Evolutionary conservation across 1,284 basidiomycete genomes (phyloP), one percentile per base, ranked within the genome.

Genomic region (Ganoderma meredithae): DNA sequence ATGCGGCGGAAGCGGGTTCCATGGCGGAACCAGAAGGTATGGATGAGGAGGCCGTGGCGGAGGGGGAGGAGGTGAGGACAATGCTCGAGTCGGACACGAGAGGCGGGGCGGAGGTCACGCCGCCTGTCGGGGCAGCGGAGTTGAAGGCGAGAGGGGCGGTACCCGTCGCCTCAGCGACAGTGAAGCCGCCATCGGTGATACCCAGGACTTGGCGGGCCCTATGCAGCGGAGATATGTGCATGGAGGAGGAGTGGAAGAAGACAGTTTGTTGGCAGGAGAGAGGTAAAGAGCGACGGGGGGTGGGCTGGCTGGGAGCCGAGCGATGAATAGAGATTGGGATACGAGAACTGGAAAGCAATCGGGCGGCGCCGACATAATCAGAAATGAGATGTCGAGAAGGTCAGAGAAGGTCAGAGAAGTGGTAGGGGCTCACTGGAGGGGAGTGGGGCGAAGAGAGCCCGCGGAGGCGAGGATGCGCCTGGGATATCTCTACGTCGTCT

Each of bases 241-340:
- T 78, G 69, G 47, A 60, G 61, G 43, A 62, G 69, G 68, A 64
- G 60, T 60, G 68, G 63, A 64, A 61, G 66, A 62, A 60, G 72
- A 71, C 68, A 63, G 70, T 60, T 64, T 65, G 69, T 40, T n/a
- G 41, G 39, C 36, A 25, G 39, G 40, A 22, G 43, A 44, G 64
- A 64, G 66, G 71, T 72, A 79, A 79, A 58, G 78, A 79, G 70
- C 71, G 78, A 74, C 76, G 68, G 69, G 74, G 75, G 72, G 70
- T 74, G 73, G 70, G 73, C 74, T 73, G 71, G 73, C 71, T 62
- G 61, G 64, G 64, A 40, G 71, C 66, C 68, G 74, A 70, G 71
- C 67, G 66, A 66, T 63, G 70, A 71, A 68, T 67, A 70, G 69
- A 69, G 66, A 69, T 59, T 68, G 69, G 61, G 66, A 64, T 66